Base-by-base conservation (phyloP, 108 stramenopile genomes). In the Asterionellopsis glacialis region DNA sequence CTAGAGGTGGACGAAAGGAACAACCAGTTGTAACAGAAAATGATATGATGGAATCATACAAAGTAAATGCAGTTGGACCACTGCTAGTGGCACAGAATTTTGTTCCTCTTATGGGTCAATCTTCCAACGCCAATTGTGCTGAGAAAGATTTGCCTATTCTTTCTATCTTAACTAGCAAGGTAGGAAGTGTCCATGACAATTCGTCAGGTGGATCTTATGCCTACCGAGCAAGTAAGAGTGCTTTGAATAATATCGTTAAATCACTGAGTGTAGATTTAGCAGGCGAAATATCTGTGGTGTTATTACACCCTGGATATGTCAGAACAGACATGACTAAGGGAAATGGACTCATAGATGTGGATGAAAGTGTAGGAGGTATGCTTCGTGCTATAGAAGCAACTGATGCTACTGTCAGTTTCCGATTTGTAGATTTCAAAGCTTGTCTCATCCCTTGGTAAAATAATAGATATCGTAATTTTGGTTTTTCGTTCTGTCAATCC, bases 371-470 rank as follows among this genome's bases (percentile, higher is more conserved):
- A 25, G 9, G 28, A 9, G 63, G 63, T 39, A 54, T 64, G 53
- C 41, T 64, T 15, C 41, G 45, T 9, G 63, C 63, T 3, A 41
- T 64, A 13, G 63, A 64, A 21, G 43, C 52, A 24, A 64, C 63
- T 15, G 63, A 64, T 55, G 53, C 52, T 0, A 43, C 40, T 3
- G 45, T 41, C 9, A 40, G 53, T 11, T 64, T 64, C 43, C 52
- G 63, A 6, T 64, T 64, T 55, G 63, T 64, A 1, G 63, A 64
- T 45, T 64, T 45, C 42, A 64, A 64, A 52, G 63, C 63, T 11
- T 64, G 63, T 23, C 42, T 51, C 24, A 64, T 64, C 23, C 63
- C 63, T 1, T 64, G 63, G 63, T 64, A 64, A 16, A 33, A 7
- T 33, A 33, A n/a, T 7, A 33, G 33, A 33, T 33, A 33, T 33